Conservation (phyloP, 148 eudicot genomes). For the Amaranthus hypochondriacus region DNA sequence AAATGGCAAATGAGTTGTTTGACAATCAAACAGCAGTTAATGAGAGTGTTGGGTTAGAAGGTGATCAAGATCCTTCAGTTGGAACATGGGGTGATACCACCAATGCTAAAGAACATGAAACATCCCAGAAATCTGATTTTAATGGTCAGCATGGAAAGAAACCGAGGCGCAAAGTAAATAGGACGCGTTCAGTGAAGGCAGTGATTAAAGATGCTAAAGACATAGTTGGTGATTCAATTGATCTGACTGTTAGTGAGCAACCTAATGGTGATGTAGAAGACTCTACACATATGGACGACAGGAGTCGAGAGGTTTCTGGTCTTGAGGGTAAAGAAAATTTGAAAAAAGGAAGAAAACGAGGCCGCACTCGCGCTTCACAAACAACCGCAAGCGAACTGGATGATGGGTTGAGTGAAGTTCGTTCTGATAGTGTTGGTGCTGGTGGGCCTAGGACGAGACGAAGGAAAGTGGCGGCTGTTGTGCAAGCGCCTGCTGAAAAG, state of each 20-base stretch:
- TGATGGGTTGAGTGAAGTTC: conserved; percentile 55
- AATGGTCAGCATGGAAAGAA: conserved; percentile 34
- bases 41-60: conserved; percentile 30
- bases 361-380: conserved; percentile 41
- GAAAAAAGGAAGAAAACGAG: conserved; percentile 57
- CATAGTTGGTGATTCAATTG: conserved; percentile 37
- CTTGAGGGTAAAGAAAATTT: conserved; percentile 31
- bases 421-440: conserved; percentile 50
- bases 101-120: conserved; percentile 37
- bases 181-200: conserved; percentile 43
- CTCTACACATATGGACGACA: conserved; percentile 38
- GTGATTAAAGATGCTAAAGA: conserved; percentile 47
- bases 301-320: conserved; percentile 42
- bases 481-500: conserved; percentile 40
- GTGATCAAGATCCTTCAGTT: conserved; percentile 37
- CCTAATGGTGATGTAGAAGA: conserved; percentile 55
- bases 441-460: conserved; percentile 65
- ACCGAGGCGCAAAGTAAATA: conserved; percentile 30
- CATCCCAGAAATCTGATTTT: conserved; percentile 45
- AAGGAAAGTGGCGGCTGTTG: conserved; percentile 44
- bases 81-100: conserved; percentile 32
- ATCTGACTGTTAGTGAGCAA: conserved; percentile 35
- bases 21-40: conserved; percentile 40
- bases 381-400: conserved; percentile 47
- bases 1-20: conserved; percentile 39